Conservation (phyloP, 192 early-diverging fungal species). For the Ambispora gerdemannii region DNA sequence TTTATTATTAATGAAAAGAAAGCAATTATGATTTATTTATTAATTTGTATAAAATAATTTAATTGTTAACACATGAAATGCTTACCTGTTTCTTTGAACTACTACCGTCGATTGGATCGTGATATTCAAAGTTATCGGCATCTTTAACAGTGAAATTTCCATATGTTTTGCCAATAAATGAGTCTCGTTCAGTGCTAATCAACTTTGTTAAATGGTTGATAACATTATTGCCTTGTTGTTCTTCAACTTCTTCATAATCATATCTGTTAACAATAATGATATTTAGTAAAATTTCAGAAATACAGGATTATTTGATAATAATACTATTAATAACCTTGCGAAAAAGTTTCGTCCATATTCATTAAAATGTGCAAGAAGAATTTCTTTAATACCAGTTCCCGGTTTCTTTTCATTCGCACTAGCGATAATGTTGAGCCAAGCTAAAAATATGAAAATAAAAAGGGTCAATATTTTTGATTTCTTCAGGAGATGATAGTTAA, state of each 20-base stretch:
- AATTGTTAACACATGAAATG: too few relatives aligned
- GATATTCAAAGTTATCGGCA: slow-evolving; percentile 90
- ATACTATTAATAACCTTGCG: slow-evolving; percentile 49
- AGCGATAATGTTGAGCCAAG: slow-evolving; percentile 95
- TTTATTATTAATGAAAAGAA: slow-evolving; percentile 30
- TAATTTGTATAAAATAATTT: slow-evolving; percentile 8
- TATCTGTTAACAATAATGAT: slow-evolving; percentile 53
- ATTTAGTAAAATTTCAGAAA: neutral
- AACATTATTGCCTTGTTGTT: slow-evolving; percentile 73
- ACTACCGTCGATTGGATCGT: slow-evolving; percentile 86
- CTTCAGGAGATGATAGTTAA: neutral
- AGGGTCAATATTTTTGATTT: neutral
- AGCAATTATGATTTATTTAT: too few relatives aligned
- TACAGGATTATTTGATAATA: neutral
- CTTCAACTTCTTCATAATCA: slow-evolving; percentile 95
- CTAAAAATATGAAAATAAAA: slow-evolving; percentile 35
- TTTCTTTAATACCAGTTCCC: slow-evolving; percentile 63
- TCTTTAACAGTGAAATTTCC: slow-evolving; percentile 61
- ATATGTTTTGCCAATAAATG: slow-evolving; percentile 61
- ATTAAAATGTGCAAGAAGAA: slow-evolving; percentile 77
- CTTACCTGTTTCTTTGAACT: slow-evolving; percentile 75
- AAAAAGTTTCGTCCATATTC: slow-evolving; percentile 97
- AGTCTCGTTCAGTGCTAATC: slow-evolving; percentile 43
- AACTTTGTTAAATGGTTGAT: slow-evolving; percentile 65
- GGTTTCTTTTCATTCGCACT: slow-evolving; percentile 57